Evolutionary conservation across 345 rosid species (phyloP).

Genomic region (Combretum micranthum): DNA sequence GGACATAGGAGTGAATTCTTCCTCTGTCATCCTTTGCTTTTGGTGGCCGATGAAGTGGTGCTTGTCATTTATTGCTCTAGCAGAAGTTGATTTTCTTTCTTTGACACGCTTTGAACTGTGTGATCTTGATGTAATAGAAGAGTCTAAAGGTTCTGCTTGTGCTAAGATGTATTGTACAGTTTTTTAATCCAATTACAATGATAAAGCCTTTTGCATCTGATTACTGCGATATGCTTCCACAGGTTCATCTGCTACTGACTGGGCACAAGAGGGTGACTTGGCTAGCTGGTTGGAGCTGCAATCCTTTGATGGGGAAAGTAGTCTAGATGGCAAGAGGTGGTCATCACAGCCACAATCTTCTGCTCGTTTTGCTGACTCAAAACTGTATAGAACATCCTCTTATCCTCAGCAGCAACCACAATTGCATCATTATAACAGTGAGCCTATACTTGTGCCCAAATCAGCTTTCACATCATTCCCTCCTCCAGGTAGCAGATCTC

Average conservation of each 20-base stretch:
- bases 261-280: slow-evolving; percentile 83
- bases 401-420: slow-evolving; percentile 69
- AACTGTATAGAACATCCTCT: slow-evolving; percentile 81
- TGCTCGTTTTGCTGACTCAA: slow-evolving; percentile 38
- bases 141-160: too few species aligned
- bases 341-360: slow-evolving; percentile 66
- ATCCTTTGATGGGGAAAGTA: slow-evolving; percentile 42
- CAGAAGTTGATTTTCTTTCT: too few species aligned
- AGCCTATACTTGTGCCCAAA: slow-evolving; percentile 56
- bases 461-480: slow-evolving; percentile 79
- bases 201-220: not conserved
- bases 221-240: slow-evolving; percentile 10
- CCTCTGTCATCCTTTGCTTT: too few species aligned
- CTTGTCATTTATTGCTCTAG: too few species aligned
- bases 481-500: slow-evolving; percentile 60
- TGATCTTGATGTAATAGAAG: too few species aligned
- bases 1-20: too few species aligned
- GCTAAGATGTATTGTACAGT: too few species aligned
- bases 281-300: slow-evolving; percentile 68
- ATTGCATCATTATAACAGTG: slow-evolving; percentile 59
- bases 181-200: not conserved
- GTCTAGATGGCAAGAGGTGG: slow-evolving; percentile 73
- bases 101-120: too few species aligned
- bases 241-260: slow-evolving; percentile 91
- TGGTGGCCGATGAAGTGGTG: too few species aligned